Evolutionary conservation across 768 basidiomycete species (phyloP), one percentile per base, ranked within the genome.

Genomic region (Lactarius hengduanensis): DNA sequence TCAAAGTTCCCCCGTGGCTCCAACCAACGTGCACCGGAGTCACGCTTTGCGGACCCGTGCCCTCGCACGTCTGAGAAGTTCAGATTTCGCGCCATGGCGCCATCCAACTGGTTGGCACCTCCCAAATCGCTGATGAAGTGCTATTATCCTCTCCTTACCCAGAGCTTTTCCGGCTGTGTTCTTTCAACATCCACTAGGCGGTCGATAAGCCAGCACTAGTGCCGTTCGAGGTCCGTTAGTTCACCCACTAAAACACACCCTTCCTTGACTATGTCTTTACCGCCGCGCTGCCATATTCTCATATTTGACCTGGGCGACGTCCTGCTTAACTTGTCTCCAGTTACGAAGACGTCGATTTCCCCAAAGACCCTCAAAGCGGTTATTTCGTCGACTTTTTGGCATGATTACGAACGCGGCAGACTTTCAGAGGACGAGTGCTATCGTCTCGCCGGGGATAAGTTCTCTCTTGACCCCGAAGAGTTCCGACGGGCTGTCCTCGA

Each of bases 251-350:
- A 41, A 32, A 10, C 20, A 9, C 20, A 4, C 6, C 20, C 22
- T 22, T 50, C 16, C 3, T 9, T 1, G 3, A 41, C 3, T 40
- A 70, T 69, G 70, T 41, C 64, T n/a, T 45, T 47, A 3, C 53
- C 63, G 1, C 64, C 68, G 11, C 61, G 64, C 20, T 71, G 68
- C 47, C 58, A 67, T 13, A 72, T 80, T 8, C 74, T 83, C 69
- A 79, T 85, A 68, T 80, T 84, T 70, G 84, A 85, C 73, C 72
- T 85, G 18, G 83, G 84, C n/a, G 84, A 84, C 68, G 83, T 84
- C 26, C 76, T 84, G 30, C 84, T 86, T 72, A 77, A 76, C 45
- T 86, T 83, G 83, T 83, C 82, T 4, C 71, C 81, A 1, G 67
- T 77, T 1, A 82, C 82, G 0, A 78, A 76, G 55, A 82, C 81